Base-by-base conservation (phyloP, 345 rosid species). In the Eucalyptus fibrosa region DNA sequence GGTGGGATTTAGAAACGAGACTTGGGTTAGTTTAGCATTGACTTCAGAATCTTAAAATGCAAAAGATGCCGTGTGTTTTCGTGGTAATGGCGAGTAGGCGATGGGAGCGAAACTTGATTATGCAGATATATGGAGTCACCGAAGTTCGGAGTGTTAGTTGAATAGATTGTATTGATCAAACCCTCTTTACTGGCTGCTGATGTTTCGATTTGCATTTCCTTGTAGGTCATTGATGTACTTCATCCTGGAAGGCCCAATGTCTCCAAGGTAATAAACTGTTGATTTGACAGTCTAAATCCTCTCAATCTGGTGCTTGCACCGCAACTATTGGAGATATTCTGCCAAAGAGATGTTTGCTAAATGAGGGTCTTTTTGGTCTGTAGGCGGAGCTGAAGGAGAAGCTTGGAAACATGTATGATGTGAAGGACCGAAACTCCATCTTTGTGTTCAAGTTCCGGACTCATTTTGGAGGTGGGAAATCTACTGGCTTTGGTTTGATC, bases 401-500 rank as follows among this genome's bases (percentile, higher is more conserved):
- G 95, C 93, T 98, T 34, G 91, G 94, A 8, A 93, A 92, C 87
- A 93, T 98, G 96, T 98, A 98, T 37, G 99, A 96, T 65, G 99
- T 97, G 45, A 98, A 96, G 91, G 99, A 97, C 92, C 93, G 96
- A 10, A 97, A 97, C 86, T 91, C 99, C 2, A 98, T 98, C 92
- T 98, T 98, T 88, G 99, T 97, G 28, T 98, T 97, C 93, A 96
- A 98, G 95, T 98, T 98, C 93, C 93, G 99, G 90, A 98, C 99
- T 50, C 97, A 96, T 86, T 98, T 98, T 92, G 99, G 99, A 88
- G 99, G 99, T 89, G 99, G 99, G 42, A 98, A 98, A 91, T 98
- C 99, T 23, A 96, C 99, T 4, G 99, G 99, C 1, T 98, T 98
- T 90, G 99, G 99, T 55, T 92, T 98, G 94, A 98, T 98, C 53